These are phyloP conservation scores for Gyromitra esculenta DNA, from an alignment of 2,329 filamentous ascomycete genomes.

Conservation along the genomic window DNA sequence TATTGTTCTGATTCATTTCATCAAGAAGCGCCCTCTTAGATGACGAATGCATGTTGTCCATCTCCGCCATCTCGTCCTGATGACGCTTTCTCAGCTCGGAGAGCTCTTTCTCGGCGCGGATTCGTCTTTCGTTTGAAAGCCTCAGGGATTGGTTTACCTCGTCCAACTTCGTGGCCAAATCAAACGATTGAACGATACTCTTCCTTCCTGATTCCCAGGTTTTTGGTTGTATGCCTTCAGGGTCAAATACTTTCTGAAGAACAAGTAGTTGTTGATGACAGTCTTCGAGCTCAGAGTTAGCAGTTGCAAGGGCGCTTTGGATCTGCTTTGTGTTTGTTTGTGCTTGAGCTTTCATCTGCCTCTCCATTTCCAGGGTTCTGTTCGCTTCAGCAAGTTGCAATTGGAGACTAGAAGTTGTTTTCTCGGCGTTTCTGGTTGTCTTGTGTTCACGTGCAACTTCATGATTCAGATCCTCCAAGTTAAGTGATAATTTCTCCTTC, in stretches of 20 bases:
- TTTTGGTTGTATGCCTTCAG: slow-evolving; percentile 73
- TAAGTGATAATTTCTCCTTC: slow-evolving; percentile 88
- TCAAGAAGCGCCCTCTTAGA: slow-evolving; percentile 80
- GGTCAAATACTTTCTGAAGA: slow-evolving; percentile 87
- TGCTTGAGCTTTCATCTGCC: slow-evolving; percentile 83
- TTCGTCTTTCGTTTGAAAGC: slow-evolving; percentile 80
- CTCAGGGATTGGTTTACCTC: slow-evolving; percentile 87
- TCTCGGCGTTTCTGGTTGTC: slow-evolving; percentile 87
- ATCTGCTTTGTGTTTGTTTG: slow-evolving; percentile 85
- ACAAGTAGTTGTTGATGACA: slow-evolving; percentile 81
- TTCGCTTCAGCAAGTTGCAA: slow-evolving; percentile 89
- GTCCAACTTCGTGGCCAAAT: slow-evolving; percentile 86
- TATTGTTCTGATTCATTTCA: slow-evolving; percentile 86
- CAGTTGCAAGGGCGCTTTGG: slow-evolving; percentile 79
- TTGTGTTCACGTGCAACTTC: slow-evolving; percentile 91
- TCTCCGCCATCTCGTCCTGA: slow-evolving; percentile 74
- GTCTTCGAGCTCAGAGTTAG: slow-evolving; percentile 82
- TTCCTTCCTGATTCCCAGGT: slow-evolving; percentile 75
- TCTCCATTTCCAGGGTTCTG: slow-evolving; percentile 87
- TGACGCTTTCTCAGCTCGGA: slow-evolving; percentile 78
- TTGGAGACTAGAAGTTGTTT: slow-evolving; percentile 79
- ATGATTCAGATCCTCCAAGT: slow-evolving; percentile 89
- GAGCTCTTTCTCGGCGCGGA: slow-evolving; percentile 83
- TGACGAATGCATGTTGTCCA: slow-evolving; percentile 70
- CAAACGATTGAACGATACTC: slow-evolving; percentile 73